Evolutionary conservation across 306 rosid species (phyloP), one percentile per base, ranked within the genome.

Genomic region (Quercus agrifolia): DNA sequence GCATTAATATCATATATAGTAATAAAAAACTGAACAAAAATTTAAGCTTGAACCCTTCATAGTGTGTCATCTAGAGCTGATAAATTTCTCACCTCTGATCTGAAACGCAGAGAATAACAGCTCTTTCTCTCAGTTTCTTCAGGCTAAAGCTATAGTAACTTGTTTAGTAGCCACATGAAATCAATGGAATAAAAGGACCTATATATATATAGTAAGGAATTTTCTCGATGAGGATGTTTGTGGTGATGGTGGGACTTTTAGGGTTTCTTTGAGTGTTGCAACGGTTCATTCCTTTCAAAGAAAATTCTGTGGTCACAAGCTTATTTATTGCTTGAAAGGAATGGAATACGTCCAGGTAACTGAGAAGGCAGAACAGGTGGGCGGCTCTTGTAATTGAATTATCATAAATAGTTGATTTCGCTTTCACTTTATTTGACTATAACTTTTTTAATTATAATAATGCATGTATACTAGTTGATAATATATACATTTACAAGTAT

Each of bases 361-460:
- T 85, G 82, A 52, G 72, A 56, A 74, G 33, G 28, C 56, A 62
- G 69, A 35, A 67, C 10, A 31, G 52, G 52, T 8, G 85, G 90
- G 68, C 87, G 86, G 87, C 78, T 89, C 44, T 46, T 46, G 69
- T n/a, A 55, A 0, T 56, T 56, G 57, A 76, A 73, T 56, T 69
- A 58, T 86, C 80, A 49, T 76, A 85, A 31, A 31, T 88, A 41
- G 46, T 82, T 79, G 25, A 79, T 83, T 80, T 87, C 90, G 79
- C 90, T 87, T 79, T 91, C 89, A 74, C 71, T 68, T 76, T 58
- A 81, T 82, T 89, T 87, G 82, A 87, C 83, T 87, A 71, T 1
- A 12, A 5, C 52, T 63, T 51, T 76, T 75, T 71, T 20, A 28
- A 78, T 73, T 71, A 33, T 78, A 17, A 56, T 56, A 74, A 58